Conservation (phyloP, 1,284 basidiomycete genomes). For the Leccinum ponderosum region DNA sequence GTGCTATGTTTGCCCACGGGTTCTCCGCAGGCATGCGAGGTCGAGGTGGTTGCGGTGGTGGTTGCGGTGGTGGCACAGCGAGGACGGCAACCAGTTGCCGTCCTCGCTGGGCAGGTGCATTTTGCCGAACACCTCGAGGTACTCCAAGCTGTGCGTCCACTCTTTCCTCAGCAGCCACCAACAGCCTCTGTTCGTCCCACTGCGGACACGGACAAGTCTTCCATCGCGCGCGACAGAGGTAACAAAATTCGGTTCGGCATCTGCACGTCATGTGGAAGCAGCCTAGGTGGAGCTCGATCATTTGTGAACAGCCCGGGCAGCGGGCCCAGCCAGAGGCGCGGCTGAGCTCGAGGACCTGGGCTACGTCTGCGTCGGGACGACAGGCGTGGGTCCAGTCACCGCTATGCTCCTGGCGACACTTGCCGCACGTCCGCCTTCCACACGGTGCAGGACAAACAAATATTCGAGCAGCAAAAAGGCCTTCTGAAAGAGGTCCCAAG, state of each 20-base stretch:
- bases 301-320: constrained; percentile 42
- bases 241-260: constrained; percentile 48
- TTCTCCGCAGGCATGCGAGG: neutral
- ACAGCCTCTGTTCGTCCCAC: constrained; percentile 41
- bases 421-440: constrained; percentile 33
- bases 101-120: constrained; percentile 2
- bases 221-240: constrained; percentile 42
- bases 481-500: constrained; percentile 37
- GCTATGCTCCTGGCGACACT: constrained; percentile 34
- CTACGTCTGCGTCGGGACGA: constrained; percentile 27
- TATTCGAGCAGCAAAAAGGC: neutral
- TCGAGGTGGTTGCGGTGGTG: neutral
- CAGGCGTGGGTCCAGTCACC: constrained; percentile 25
- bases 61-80: neutral
- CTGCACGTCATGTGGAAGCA: constrained; percentile 51
- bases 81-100: neutral
- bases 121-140: constrained; percentile 12
- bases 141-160: constrained; percentile 28
- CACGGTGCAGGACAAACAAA: constrained; percentile 29
- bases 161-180: constrained; percentile 34
- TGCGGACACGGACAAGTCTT: constrained; percentile 43
- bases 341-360: constrained; percentile 35
- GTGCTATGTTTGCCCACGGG: neutral
- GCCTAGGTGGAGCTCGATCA: constrained; percentile 44
- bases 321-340: constrained; percentile 41